Evolutionary conservation across 2,329 filamentous ascomycete species (phyloP).

Genomic region (Aspergillaceae sp.): DNA sequence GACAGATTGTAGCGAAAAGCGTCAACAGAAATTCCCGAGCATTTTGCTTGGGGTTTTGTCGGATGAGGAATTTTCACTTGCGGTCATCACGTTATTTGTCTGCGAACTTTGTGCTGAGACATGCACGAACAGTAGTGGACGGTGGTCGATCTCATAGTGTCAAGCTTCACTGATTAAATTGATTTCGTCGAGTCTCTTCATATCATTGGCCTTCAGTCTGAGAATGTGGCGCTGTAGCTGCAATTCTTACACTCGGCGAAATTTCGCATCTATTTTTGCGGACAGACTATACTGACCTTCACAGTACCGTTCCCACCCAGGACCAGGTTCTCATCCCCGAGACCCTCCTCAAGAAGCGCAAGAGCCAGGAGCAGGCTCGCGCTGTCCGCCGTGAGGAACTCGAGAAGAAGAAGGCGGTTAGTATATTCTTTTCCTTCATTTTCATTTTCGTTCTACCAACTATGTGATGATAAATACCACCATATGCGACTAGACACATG

Average conservation of each 20-base stretch:
- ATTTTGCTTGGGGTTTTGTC: slow-evolving; percentile 60
- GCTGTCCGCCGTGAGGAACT: slow-evolving; percentile 72
- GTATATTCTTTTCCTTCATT: slow-evolving; percentile 32
- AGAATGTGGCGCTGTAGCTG: slow-evolving; percentile 88
- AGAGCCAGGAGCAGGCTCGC: slow-evolving; percentile 98
- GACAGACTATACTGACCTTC: slow-evolving; percentile 70
- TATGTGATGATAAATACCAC: slow-evolving; percentile 81
- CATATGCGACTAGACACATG: slow-evolving; percentile 82
- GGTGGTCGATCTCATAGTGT: slow-evolving; percentile 3
- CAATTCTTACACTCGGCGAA: slow-evolving; percentile 83
- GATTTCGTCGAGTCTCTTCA: slow-evolving; percentile 61
- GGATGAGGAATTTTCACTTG: slow-evolving; percentile 53
- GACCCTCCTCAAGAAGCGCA: slow-evolving; percentile 99
- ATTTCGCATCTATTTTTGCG: slow-evolving; percentile 57
- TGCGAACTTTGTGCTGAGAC: slow-evolving; percentile 22
- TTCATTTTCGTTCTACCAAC: slow-evolving; percentile 22
- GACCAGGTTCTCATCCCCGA: slow-evolving; percentile 96
- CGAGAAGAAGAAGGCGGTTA: slow-evolving; percentile 84
- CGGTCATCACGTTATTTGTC: slow-evolving; percentile 14
- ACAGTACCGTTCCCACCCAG: slow-evolving; percentile 82
- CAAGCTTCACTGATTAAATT: slow-evolving; percentile 68
- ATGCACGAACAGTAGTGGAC: slow-evolving; percentile 17
- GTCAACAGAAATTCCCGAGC: slow-evolving; percentile 48
- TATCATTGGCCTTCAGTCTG: slow-evolving; percentile 53
- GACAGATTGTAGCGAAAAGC: slow-evolving; percentile 24